Conservation (phyloP, 768 basidiomycete species). For the Tylopilus cervinicoccineus region DNA sequence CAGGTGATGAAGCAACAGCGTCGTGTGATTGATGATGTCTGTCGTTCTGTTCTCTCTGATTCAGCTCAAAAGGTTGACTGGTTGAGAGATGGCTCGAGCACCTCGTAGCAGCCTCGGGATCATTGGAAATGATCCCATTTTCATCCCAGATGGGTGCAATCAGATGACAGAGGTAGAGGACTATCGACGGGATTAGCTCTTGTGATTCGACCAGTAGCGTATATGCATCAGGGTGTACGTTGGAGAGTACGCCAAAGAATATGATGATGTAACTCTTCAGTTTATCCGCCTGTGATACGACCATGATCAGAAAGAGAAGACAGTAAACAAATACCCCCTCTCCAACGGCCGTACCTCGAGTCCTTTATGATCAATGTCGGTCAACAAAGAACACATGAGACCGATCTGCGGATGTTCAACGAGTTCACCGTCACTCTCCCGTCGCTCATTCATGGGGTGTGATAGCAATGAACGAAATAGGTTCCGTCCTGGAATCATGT, state of each 20-base stretch:
- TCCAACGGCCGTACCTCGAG: slow-evolving; percentile 35
- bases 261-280: slow-evolving; percentile 37
- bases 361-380: slow-evolving; percentile 38
- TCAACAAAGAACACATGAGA: slow-evolving; percentile 45
- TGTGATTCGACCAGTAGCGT: slow-evolving; percentile 43
- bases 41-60: slow-evolving; percentile 40
- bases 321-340: not conserved
- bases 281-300: slow-evolving; percentile 30
- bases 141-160: slow-evolving; percentile 67
- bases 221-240: slow-evolving; percentile 37
- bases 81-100: slow-evolving; percentile 1
- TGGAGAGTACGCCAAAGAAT: slow-evolving; percentile 39
- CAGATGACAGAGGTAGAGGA: slow-evolving; percentile 50
- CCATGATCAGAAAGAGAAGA: not conserved
- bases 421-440: slow-evolving; percentile 16
- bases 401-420: slow-evolving; percentile 43
- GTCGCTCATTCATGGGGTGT: slow-evolving; percentile 25
- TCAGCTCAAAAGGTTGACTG: not conserved
- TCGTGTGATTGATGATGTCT: slow-evolving; percentile 46
- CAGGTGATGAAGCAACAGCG: slow-evolving; percentile 61
- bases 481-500: slow-evolving; percentile 36
- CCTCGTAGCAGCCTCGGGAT: slow-evolving; percentile 31
- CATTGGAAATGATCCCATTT: slow-evolving; percentile 39
- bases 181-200: slow-evolving; percentile 60
- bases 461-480: slow-evolving; percentile 44